Evolutionary conservation across 1,284 basidiomycete genomes (phyloP).

Genomic region (Puccinia triticina): DNA sequence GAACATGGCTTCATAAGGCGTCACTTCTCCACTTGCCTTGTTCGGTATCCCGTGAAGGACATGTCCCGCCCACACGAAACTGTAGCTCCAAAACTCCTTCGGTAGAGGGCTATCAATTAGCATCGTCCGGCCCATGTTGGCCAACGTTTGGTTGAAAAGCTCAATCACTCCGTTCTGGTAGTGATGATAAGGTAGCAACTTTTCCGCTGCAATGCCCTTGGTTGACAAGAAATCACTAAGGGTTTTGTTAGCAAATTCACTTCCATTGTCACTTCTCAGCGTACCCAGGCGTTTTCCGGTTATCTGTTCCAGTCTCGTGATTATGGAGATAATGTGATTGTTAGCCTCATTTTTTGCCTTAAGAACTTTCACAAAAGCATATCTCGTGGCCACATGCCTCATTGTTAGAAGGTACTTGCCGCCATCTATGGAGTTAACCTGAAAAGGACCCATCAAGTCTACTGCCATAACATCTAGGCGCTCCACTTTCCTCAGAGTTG

Average conservation of each 20-base stretch:
- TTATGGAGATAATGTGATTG: neutral
- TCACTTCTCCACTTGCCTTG: neutral
- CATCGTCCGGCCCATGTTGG: slow-evolving; percentile 11
- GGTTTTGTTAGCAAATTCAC: neutral
- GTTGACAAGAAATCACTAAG: neutral
- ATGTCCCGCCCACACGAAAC: slow-evolving; percentile 9
- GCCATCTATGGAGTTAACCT: neutral
- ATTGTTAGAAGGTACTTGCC: neutral
- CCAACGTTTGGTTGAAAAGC: neutral
- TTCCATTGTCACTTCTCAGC: neutral
- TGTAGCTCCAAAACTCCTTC: slow-evolving; percentile 15
- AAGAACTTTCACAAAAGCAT: neutral
- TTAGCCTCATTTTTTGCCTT: slow-evolving; percentile 4
- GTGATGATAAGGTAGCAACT: neutral
- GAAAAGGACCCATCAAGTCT: neutral
- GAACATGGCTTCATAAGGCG: slow-evolving; percentile 9
- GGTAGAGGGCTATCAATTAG: neutral
- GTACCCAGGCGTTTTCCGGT: neutral
- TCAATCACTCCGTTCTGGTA: slow-evolving; percentile 29
- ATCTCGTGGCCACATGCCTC: neutral
- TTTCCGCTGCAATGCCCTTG: neutral
- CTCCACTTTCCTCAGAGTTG: too few relatives aligned
- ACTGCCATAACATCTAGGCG: neutral
- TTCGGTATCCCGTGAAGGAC: neutral
- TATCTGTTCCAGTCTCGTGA: neutral